Conservation (phyloP, 495 filamentous ascomycete species). For the Penicillium antarcticum region DNA sequence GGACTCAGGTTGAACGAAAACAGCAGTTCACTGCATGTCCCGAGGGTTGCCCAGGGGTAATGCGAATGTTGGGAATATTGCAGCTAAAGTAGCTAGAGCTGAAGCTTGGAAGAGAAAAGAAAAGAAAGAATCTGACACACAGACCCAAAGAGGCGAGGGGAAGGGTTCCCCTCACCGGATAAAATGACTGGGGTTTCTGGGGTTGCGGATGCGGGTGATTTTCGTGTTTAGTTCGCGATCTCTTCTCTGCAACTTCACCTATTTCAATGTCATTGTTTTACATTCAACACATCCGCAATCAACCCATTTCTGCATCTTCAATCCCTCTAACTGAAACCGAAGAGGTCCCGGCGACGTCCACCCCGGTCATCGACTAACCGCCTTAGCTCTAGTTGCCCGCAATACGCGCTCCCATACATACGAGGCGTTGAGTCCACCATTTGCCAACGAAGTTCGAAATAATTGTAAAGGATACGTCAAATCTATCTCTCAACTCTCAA, state of each 20-base stretch:
- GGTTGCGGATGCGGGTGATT: too few species aligned
- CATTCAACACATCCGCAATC: background rate
- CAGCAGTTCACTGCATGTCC: slow-evolving; percentile 12
- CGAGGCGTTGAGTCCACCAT: background rate
- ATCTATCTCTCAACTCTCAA: background rate
- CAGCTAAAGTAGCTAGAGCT: background rate
- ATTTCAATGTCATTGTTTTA: background rate
- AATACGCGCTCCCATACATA: background rate
- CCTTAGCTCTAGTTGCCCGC: background rate
- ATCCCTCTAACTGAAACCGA: background rate
- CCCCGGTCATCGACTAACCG: background rate
- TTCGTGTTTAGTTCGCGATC: too few species aligned
- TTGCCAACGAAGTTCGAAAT: background rate
- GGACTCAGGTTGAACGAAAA: slow-evolving; percentile 24
- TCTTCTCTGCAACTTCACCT: background rate
- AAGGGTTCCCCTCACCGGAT: background rate
- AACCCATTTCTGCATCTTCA: too few species aligned
- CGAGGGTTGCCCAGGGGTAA: slow-evolving; percentile 12
- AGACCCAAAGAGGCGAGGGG: background rate
- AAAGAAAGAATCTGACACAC: background rate
- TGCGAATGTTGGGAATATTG: background rate
- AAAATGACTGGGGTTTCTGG: background rate
- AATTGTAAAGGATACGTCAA: background rate
- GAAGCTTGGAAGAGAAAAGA: background rate
- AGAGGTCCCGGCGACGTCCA: background rate